Conservation (phyloP, 1,284 basidiomycete species). For the Grifola frondosa region DNA sequence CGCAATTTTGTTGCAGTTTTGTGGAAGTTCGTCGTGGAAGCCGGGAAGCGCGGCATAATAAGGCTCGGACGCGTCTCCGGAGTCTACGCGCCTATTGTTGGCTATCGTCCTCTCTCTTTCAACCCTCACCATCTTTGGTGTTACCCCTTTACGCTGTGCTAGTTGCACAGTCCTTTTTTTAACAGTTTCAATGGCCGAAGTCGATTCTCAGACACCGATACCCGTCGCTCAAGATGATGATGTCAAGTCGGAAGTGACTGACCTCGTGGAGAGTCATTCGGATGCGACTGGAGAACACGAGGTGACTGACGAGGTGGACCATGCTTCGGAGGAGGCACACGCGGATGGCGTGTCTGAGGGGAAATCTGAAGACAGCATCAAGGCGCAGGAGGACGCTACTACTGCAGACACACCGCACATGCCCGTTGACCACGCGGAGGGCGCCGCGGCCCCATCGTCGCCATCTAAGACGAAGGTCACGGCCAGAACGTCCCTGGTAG, state of each 20-base stretch:
- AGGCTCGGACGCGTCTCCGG: conserved; percentile 22
- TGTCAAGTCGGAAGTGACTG: conserved; percentile 24
- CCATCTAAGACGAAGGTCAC: conserved; percentile 28
- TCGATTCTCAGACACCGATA: conserved; percentile 35
- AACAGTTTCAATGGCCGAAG: conserved; percentile 45
- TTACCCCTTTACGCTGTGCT: conserved; percentile 23
- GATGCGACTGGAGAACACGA: conserved; percentile 49
- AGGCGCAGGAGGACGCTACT: conserved; percentile 16
- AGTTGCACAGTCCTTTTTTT: conserved; percentile 25
- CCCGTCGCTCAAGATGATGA: conserved; percentile 25
- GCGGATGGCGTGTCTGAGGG: conserved; percentile 24
- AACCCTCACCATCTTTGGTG: conserved; percentile 16
- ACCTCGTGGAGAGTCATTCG: conserved; percentile 25
- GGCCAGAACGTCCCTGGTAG: conserved; percentile 31
- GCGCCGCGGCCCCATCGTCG: conserved; percentile 15
- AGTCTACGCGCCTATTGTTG: conserved; percentile 23
- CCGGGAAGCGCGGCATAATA: conserved; percentile 6
- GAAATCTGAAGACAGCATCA: conserved; percentile 19
- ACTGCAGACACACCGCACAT: conserved; percentile 14
- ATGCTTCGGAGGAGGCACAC: conserved; percentile 29
- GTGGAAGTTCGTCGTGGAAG: no score
- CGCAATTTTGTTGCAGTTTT: no score
- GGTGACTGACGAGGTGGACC: conserved; percentile 42
- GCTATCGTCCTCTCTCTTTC: conserved; percentile 12
- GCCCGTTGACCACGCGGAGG: conserved; percentile 17